These are phyloP conservation scores for Geranium incanum DNA, from an alignment of 441 rosid species.

Conservation along the genomic window DNA sequence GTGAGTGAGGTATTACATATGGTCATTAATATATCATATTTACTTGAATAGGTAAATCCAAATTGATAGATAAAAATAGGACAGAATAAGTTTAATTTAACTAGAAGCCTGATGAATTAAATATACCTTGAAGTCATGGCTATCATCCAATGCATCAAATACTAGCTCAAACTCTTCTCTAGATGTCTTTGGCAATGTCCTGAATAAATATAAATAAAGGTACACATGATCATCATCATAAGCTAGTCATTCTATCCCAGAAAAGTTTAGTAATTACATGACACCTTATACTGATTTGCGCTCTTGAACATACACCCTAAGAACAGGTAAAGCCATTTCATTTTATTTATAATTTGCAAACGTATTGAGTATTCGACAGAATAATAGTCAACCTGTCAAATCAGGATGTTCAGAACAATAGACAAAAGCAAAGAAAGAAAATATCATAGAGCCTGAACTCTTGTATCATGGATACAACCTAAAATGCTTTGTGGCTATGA, in stretches of 20 bases:
- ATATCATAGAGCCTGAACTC: neutral
- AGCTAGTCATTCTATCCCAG: slow-evolving; percentile 8
- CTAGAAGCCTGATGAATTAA: slow-evolving; percentile 15
- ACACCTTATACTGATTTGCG: neutral
- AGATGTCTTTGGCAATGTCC: slow-evolving; percentile 86
- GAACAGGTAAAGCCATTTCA: neutral
- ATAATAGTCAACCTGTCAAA: neutral
- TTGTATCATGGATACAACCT: neutral
- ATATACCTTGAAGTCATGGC: slow-evolving; percentile 80
- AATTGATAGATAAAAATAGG: neutral
- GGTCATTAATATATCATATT: neutral
- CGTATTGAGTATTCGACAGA: neutral
- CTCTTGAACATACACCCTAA: neutral
- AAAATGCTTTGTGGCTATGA: neutral
- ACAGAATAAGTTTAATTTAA: slow-evolving; percentile 1
- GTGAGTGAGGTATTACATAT: neutral
- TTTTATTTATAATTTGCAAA: neutral
- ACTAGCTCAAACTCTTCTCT: slow-evolving; percentile 77
- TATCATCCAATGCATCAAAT: slow-evolving; percentile 88
- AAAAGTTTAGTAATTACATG: slow-evolving; percentile 10
- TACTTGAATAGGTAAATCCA: neutral
- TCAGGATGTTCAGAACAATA: neutral
- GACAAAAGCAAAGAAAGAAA: neutral
- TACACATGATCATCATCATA: slow-evolving; percentile 11
- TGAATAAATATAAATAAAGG: slow-evolving; percentile 25